Conservation (phyloP, 805 yeast species). For the Zygoascus tannicola region DNA sequence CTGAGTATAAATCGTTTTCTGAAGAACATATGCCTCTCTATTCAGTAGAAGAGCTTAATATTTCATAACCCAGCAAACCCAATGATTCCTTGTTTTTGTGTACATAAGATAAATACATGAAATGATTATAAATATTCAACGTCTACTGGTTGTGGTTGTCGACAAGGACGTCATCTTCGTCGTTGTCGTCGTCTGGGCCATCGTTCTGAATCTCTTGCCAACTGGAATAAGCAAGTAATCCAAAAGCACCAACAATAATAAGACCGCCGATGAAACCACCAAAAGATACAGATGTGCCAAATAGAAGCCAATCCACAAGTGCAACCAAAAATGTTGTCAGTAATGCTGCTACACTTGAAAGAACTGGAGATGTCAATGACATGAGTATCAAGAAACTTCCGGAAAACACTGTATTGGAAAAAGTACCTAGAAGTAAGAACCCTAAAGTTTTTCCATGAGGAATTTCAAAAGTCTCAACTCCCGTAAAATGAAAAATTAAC, state of each 20-base stretch:
- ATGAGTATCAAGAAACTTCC: constrained; percentile 65
- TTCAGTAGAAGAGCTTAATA: constrained; percentile 1
- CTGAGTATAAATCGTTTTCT: not conserved
- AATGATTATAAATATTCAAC: not conserved
- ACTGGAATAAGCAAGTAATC: constrained; percentile 36
- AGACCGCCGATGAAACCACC: constrained; percentile 62
- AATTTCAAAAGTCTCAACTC: constrained; percentile 48
- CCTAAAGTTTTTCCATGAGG: constrained; percentile 38
- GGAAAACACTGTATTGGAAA: constrained; percentile 59
- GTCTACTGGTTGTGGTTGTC: not conserved
- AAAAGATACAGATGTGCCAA: constrained; percentile 45
- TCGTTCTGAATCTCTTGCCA: constrained; percentile 31
- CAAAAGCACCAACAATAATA: constrained; percentile 61
- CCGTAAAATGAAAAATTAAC: constrained; percentile 41
- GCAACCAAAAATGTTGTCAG: constrained; percentile 77
- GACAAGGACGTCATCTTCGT: constrained; percentile 5
- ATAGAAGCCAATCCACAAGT: constrained; percentile 58
- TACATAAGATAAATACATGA: not conserved
- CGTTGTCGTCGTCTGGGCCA: constrained; percentile 24
- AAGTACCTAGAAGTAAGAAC: constrained; percentile 43
- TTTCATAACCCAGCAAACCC: not conserved
- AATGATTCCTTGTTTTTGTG: not conserved
- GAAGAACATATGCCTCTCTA: not conserved
- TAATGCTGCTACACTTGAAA: constrained; percentile 57
- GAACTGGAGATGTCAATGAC: constrained; percentile 79